Base-by-base conservation (phyloP, 768 basidiomycete genomes). In the Roridomyces roridus region DNA sequence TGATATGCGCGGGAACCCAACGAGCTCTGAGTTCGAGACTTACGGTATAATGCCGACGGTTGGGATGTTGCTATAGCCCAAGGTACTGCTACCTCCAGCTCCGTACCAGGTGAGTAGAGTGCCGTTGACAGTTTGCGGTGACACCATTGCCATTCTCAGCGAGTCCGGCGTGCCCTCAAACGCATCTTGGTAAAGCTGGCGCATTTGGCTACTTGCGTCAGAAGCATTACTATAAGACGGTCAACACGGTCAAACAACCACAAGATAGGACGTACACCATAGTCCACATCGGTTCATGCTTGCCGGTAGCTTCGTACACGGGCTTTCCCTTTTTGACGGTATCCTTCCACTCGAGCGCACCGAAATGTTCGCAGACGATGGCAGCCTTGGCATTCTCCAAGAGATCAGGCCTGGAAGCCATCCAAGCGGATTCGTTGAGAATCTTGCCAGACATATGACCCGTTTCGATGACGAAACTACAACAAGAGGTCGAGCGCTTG, bases 271-370 rank as follows among this genome's bases (percentile, higher is more conserved):
- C 65, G 11, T 61, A 71, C 68, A 59, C 70, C 68, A 69, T 70
- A 5, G 70, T 72, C 70, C 70, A 72, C 70, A 72, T 72, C 15
- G 70, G 70, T 49, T 72, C 70, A 24, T 64, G 40, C 25, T 40
- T 57, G 12, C 70, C 70, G 0, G 69, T 72, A 11, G 70, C 34
- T 37, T 63, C 49, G 57, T 66, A 72, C 31, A 66, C 64, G 0
- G 66, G 66, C 31, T 60, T 49, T 1, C 65, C 68, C 11, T 44
- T 51, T 4, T 31, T 47, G 45, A 63, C 63, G 35, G 53, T 64
- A 47, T 72, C 70, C 35, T 72, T 72, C 68, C 67, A 70, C 49
- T 72, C 67, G 14, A 68, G 43, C 14, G 69, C 70, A 17, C 70
- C 70, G 35, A 72, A 72, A 46, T 72, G 70, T 45, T 72, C 70